phyloP scores from a whole-genome alignment of 78 protist genomes.

The Speleostelium caveatum region DNA sequence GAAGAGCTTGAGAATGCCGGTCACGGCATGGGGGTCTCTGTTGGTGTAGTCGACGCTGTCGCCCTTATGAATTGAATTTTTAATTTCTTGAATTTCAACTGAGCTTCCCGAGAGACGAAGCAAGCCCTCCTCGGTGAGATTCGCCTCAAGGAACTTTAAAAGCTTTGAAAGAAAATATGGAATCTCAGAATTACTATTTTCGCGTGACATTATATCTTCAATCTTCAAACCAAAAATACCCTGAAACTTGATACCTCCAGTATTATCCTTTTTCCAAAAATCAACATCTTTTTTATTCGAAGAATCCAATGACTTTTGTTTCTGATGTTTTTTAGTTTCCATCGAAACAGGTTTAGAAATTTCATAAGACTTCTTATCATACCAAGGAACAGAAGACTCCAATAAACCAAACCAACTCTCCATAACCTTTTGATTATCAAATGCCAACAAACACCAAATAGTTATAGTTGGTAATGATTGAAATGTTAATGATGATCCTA shows the following conservation, averaged over 20 bases:
- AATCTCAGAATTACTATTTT: constrained; percentile 40
- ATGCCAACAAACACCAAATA: constrained; percentile 67
- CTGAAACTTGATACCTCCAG: constrained; percentile 48
- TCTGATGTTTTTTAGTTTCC: constrained; percentile 40
- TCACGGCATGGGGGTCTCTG: constrained; percentile 76
- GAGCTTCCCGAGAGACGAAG: constrained; percentile 48
- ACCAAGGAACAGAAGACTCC: constrained; percentile 49
- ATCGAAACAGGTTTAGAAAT: constrained; percentile 29
- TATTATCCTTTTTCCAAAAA: constrained; percentile 40
- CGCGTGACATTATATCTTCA: constrained; percentile 65
- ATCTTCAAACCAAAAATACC: constrained; percentile 60
- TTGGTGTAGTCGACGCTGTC: constrained; percentile 33
- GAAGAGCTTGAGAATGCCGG: constrained; percentile 70
- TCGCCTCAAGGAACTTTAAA: constrained; percentile 38
- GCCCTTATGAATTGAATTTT: constrained; percentile 42
- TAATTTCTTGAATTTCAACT: constrained; percentile 57
- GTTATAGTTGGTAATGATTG: not conserved
- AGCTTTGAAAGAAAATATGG: constrained; percentile 60
- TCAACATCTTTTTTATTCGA: not conserved
- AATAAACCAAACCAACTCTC: constrained; percentile 69
- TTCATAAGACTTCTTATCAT: constrained; percentile 60
- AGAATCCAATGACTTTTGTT: constrained; percentile 39
- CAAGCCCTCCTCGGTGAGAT: constrained; percentile 65
- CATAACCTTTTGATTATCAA: constrained; percentile 61
- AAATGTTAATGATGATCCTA: not conserved